Evolutionary conservation across 108 stramenopile genomes (phyloP).

Genomic region (Aurantiochytrium sp.): DNA sequence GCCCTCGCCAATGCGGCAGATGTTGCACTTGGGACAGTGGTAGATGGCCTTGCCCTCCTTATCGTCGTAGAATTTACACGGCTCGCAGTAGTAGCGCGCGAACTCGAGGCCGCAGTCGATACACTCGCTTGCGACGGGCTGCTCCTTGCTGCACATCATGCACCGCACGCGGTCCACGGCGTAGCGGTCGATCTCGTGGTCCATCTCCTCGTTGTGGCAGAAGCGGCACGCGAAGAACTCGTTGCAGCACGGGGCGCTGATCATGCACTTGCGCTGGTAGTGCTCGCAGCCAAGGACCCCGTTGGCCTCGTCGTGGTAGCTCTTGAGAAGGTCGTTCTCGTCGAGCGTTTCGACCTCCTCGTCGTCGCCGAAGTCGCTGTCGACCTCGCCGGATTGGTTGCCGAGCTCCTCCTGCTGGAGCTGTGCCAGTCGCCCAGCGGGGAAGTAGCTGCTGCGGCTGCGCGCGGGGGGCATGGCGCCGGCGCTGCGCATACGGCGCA

Average conservation of each 20-base stretch:
- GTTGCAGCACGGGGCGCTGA: slow-evolving; percentile 12
- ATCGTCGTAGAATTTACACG: slow-evolving; percentile 22
- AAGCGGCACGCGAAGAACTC: slow-evolving; percentile 17
- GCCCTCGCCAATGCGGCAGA: slow-evolving; percentile 22
- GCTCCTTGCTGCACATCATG: slow-evolving; percentile 6
- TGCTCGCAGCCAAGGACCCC: not conserved
- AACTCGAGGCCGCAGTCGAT: not conserved
- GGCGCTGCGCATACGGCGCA: not conserved
- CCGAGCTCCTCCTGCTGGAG: not conserved
- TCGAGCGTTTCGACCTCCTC: not conserved
- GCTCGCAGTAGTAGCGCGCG: slow-evolving; percentile 17
- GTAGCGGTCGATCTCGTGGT: not conserved
- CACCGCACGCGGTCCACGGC: not conserved
- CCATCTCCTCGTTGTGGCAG: slow-evolving; percentile 20
- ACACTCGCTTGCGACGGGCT: not conserved
- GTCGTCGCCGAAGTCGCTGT: not conserved
- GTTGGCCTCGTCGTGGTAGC: slow-evolving; percentile 12
- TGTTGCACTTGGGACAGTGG: slow-evolving; percentile 22
- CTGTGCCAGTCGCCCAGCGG: not conserved
- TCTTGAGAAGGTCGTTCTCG: not conserved
- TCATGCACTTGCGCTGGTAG: slow-evolving; percentile 4
- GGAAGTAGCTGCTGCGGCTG: not conserved
- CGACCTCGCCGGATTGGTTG: not conserved
- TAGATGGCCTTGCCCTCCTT: slow-evolving; percentile 28
- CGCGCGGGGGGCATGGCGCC: not conserved